phyloP scores from a whole-genome alignment of 1,284 basidiomycete genomes.

The Trametes sp. region DNA sequence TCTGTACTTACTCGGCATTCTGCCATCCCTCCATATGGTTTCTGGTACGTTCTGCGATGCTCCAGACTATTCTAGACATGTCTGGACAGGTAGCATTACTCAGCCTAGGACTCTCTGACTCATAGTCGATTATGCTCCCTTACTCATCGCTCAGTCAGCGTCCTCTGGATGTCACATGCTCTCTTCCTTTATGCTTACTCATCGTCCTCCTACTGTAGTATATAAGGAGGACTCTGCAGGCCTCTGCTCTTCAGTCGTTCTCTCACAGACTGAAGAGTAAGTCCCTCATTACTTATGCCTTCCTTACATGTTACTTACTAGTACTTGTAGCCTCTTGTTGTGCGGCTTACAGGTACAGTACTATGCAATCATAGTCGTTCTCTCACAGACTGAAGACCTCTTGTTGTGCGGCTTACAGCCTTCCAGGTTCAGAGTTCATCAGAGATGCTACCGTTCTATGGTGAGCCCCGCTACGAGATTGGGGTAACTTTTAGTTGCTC shows the following conservation, averaged over 20 bases:
- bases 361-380: constrained; percentile 1
- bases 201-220: background rate
- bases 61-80: background rate
- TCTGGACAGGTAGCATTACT: background rate
- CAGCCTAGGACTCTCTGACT: background rate
- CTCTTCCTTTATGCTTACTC: background rate
- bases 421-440: constrained; percentile 1
- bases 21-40: background rate
- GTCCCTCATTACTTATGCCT: background rate
- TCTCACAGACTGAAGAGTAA: background rate
- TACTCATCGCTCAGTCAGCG: background rate
- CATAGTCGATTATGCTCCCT: background rate
- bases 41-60: constrained; percentile 1
- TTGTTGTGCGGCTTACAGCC: constrained; percentile 4
- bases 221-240: background rate
- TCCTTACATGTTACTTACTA: background rate
- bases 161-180: too few relatives aligned
- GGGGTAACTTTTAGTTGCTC: too few relatives aligned
- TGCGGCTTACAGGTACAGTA: background rate
- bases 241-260: background rate
- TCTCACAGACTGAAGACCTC: constrained; percentile 3
- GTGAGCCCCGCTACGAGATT: too few relatives aligned
- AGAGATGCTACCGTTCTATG: too few relatives aligned
- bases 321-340: background rate
- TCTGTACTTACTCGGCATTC: constrained; percentile 1